These are phyloP conservation scores for Immersiporthe knoxdaviesiana DNA, from an alignment of 2,329 filamentous ascomycete genomes.

Conservation along the genomic window DNA sequence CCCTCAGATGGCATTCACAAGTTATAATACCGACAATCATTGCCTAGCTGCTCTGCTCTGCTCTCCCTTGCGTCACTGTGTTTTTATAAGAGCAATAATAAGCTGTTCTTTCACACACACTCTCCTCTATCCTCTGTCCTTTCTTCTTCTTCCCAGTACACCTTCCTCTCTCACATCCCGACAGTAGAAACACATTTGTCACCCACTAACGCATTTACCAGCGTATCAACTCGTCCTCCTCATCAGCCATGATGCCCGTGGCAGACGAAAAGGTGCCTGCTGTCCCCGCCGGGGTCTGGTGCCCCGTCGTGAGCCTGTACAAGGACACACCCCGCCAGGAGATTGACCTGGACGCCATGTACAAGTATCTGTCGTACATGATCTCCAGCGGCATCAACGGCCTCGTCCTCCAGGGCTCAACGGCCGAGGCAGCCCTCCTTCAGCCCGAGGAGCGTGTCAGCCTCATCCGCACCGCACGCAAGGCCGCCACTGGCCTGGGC, in stretches of 20 bases:
- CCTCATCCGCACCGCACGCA: constrained; percentile 39
- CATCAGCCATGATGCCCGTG: background rate
- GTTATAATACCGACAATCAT: background rate
- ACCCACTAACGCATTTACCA: background rate
- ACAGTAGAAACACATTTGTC: background rate
- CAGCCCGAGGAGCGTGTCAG: constrained; percentile 44
- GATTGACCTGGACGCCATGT: constrained; percentile 49
- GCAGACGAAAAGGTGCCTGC: constrained; percentile 42
- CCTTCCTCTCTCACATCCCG: background rate
- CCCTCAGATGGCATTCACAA: background rate
- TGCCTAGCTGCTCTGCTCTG: background rate
- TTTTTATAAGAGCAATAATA: background rate
- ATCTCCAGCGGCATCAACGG: constrained; percentile 49
- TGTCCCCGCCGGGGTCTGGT: constrained; percentile 49
- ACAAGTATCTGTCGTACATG: constrained; percentile 46
- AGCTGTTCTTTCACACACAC: background rate
- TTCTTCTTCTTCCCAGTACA: background rate
- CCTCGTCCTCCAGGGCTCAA: constrained; percentile 52
- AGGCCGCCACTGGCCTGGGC: background rate
- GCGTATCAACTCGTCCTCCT: background rate
- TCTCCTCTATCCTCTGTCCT: background rate
- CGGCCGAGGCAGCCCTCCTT: constrained; percentile 49
- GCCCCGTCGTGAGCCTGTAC: constrained; percentile 52
- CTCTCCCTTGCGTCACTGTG: too few species aligned
- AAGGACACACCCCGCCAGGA: constrained; percentile 44